Percentiles rank a stretch among this genome's conserved stretches.
phyloP scores from a whole-genome alignment of 768 basidiomycete genomes.

The Agrocybe chaxingu region DNA sequence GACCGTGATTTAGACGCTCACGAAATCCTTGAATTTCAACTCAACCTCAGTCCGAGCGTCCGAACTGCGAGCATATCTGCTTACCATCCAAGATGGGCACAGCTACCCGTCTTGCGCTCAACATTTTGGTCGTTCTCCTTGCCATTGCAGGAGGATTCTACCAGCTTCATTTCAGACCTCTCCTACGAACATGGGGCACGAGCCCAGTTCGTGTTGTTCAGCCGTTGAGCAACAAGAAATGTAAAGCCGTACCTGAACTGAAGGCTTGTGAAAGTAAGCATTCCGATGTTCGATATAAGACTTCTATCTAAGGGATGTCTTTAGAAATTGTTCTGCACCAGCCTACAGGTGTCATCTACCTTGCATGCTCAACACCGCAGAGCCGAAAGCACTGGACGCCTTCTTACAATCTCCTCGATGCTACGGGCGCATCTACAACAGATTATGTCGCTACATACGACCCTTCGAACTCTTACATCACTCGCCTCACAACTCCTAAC shows the following conservation, averaged over 20 bases:
- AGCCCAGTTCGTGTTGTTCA: slow-evolving; percentile 35
- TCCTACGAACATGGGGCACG: slow-evolving; percentile 39
- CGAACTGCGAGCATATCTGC: background rate
- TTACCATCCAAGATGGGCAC: slow-evolving; percentile 5
- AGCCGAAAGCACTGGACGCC: slow-evolving; percentile 53
- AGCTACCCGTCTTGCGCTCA: slow-evolving; percentile 11
- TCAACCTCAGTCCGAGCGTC: background rate
- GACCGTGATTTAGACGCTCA: background rate
- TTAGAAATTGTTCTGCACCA: slow-evolving; percentile 60
- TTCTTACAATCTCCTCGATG: slow-evolving; percentile 29
- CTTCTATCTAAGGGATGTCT: background rate
- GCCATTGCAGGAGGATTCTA: slow-evolving; percentile 44
- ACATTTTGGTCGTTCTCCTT: slow-evolving; percentile 30
- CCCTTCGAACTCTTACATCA: slow-evolving; percentile 39
- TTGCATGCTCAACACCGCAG: slow-evolving; percentile 55
- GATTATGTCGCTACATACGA: slow-evolving; percentile 64
- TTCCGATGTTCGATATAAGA: background rate
- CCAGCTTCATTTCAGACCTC: slow-evolving; percentile 43
- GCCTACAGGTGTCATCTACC: slow-evolving; percentile 52
- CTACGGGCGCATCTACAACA: slow-evolving; percentile 30
- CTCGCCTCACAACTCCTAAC: slow-evolving; percentile 38
- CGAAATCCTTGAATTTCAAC: background rate
- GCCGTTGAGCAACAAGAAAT: slow-evolving; percentile 40
- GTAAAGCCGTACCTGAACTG: slow-evolving; percentile 44
- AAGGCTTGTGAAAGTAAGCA: slow-evolving; percentile 67